Conservation (phyloP, 176 grass and related monocot species). For the Typha latifolia region DNA sequence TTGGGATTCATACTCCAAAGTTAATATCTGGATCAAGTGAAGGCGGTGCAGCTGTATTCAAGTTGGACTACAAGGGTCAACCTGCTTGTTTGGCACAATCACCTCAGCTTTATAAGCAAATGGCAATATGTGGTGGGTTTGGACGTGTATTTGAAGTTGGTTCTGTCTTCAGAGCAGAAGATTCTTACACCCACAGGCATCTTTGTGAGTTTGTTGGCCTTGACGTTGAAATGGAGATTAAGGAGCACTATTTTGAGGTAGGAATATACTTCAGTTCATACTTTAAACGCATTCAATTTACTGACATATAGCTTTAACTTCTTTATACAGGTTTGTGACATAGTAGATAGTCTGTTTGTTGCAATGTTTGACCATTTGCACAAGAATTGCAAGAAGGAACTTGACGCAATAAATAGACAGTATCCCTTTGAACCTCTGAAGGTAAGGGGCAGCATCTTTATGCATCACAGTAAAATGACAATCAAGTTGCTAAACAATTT, state of each 20-base stretch:
- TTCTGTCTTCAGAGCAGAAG: slow-evolving; percentile 74
- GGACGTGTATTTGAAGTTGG: slow-evolving; percentile 86
- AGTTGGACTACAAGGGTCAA: slow-evolving; percentile 77
- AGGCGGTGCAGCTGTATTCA: slow-evolving; percentile 95
- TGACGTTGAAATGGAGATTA: slow-evolving; percentile 94
- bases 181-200: slow-evolving; percentile 90
- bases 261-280: neutral
- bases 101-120: slow-evolving; percentile 82
- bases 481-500: too few relatives aligned
- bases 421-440: slow-evolving; percentile 84
- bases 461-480: too few relatives aligned
- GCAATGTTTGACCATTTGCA: slow-evolving; percentile 87
- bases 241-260: slow-evolving; percentile 98
- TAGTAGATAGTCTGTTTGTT: slow-evolving; percentile 83
- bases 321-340: slow-evolving; percentile 63
- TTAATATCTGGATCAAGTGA: slow-evolving; percentile 72
- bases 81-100: slow-evolving; percentile 90
- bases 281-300: slow-evolving; percentile 5
- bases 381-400: slow-evolving; percentile 65
- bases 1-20: slow-evolving; percentile 83
- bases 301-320: slow-evolving; percentile 3
- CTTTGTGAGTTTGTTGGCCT: slow-evolving; percentile 93
- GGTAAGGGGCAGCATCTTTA: slow-evolving; percentile 22
- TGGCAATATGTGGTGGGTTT: slow-evolving; percentile 72
- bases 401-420: slow-evolving; percentile 75